phyloP scores from a whole-genome alignment of 169 alveolate genomes.

The Miamiensis avidus region DNA sequence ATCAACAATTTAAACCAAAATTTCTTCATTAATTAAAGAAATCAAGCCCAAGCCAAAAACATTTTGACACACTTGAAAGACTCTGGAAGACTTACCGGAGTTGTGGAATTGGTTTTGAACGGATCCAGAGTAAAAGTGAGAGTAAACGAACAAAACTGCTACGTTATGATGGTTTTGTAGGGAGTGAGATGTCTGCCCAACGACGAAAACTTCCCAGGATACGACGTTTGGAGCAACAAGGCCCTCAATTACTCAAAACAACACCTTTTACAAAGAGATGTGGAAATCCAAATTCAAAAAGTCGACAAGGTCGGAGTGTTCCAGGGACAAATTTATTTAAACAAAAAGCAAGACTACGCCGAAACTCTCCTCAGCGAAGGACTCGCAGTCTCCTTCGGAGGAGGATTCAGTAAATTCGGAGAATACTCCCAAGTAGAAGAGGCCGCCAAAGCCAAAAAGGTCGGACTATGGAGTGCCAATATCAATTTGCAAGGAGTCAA shows the following conservation, averaged over 20 bases:
- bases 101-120: slow-evolving; percentile 75
- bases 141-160: slow-evolving; percentile 61
- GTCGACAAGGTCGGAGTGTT: slow-evolving; percentile 78
- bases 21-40: neutral
- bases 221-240: slow-evolving; percentile 54
- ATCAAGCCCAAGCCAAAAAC: neutral
- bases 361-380: slow-evolving; percentile 63
- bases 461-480: slow-evolving; percentile 50
- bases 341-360: slow-evolving; percentile 62
- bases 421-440: slow-evolving; percentile 59
- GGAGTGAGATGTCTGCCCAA: slow-evolving; percentile 74
- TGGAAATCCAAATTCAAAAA: slow-evolving; percentile 56
- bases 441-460: slow-evolving; percentile 55
- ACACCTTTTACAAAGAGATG: slow-evolving; percentile 73
- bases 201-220: slow-evolving; percentile 76
- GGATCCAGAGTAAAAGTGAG: slow-evolving; percentile 74
- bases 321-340: slow-evolving; percentile 59
- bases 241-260: slow-evolving; percentile 74
- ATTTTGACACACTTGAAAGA: neutral
- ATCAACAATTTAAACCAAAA: no score
- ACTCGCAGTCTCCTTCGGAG: slow-evolving; percentile 58
- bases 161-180: slow-evolving; percentile 56
- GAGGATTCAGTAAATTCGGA: slow-evolving; percentile 16
- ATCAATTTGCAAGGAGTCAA: slow-evolving; percentile 25
- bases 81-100: slow-evolving; percentile 61